These are phyloP conservation scores for Medicago lupulina DNA, from an alignment of 306 rosid genomes.

Conservation along the genomic window DNA sequence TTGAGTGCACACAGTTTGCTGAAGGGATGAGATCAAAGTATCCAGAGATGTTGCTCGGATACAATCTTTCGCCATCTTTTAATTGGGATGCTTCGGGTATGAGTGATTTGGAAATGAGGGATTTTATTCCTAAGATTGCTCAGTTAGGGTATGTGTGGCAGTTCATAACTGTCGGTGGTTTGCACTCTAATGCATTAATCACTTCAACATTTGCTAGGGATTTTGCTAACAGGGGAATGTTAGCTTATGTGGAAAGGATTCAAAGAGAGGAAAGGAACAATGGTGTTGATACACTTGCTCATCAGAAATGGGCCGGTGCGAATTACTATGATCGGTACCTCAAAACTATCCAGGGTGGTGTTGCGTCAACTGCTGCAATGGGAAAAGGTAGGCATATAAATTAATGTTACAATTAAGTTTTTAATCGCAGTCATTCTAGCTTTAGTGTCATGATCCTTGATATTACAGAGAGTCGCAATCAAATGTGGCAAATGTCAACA, in stretches of 20 bases:
- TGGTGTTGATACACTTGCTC: slow-evolving; percentile 95
- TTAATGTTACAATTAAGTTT: neutral
- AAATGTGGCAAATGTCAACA: neutral
- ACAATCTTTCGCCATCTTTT: slow-evolving; percentile 94
- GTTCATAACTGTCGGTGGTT: slow-evolving; percentile 87
- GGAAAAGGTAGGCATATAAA: slow-evolving; percentile 69
- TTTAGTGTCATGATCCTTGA: neutral
- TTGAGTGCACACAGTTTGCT: slow-evolving; percentile 77
- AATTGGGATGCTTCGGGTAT: slow-evolving; percentile 99
- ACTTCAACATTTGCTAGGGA: slow-evolving; percentile 80
- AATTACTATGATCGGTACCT: slow-evolving; percentile 90
- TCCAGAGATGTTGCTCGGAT: slow-evolving; percentile 79
- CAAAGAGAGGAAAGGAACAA: slow-evolving; percentile 95
- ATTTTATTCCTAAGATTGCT: slow-evolving; percentile 85
- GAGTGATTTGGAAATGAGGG: slow-evolving; percentile 74
- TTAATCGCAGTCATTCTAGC: too few species aligned
- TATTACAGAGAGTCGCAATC: neutral
- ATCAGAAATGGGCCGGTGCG: slow-evolving; percentile 99
- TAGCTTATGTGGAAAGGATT: slow-evolving; percentile 92
- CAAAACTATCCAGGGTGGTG: slow-evolving; percentile 96
- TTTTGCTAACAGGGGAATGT: slow-evolving; percentile 83
- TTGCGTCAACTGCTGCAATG: slow-evolving; percentile 97
- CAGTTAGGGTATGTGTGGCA: slow-evolving; percentile 91
- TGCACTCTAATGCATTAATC: slow-evolving; percentile 86
- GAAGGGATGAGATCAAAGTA: slow-evolving; percentile 65